phyloP scores from a whole-genome alignment of 106 monocot genomes.

The Vanilla planifolia region DNA sequence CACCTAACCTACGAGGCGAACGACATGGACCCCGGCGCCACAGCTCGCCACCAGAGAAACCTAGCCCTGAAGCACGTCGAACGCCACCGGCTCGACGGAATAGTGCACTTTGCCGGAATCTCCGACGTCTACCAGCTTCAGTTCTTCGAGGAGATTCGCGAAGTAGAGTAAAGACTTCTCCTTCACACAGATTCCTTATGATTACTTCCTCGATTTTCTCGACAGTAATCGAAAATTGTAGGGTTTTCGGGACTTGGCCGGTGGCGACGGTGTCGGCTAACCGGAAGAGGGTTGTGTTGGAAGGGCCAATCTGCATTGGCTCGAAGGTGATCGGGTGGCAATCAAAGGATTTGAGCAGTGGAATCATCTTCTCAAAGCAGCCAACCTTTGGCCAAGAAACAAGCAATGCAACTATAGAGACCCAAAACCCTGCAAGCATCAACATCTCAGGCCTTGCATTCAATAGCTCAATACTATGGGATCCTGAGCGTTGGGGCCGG shows the following conservation, averaged over 20 bases:
- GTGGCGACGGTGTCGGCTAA: slow-evolving; percentile 54
- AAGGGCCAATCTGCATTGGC: slow-evolving; percentile 60
- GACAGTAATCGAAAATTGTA: no score
- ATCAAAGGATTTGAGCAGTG: slow-evolving; percentile 10
- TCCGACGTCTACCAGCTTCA: slow-evolving; percentile 50
- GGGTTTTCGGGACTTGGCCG: slow-evolving; percentile 75
- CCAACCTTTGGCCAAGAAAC: not conserved
- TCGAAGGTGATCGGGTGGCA: slow-evolving; percentile 58
- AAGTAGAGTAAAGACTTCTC: slow-evolving; percentile 35
- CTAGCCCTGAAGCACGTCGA: slow-evolving; percentile 54
- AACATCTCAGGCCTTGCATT: slow-evolving; percentile 12
- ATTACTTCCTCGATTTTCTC: no score
- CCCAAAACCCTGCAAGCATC: not conserved
- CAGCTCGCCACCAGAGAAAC: slow-evolving; percentile 52
- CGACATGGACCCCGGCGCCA: slow-evolving; percentile 20
- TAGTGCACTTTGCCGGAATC: slow-evolving; percentile 60
- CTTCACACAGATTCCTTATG: no score
- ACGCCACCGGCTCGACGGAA: slow-evolving; percentile 46
- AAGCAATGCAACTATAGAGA: not conserved
- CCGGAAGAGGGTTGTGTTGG: slow-evolving; percentile 52
- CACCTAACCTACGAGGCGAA: slow-evolving; percentile 34
- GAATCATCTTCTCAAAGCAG: not conserved
- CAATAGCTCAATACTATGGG: slow-evolving; percentile 15
- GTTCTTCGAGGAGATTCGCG: slow-evolving; percentile 49
- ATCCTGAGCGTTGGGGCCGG: slow-evolving; percentile 15